Conservation (phyloP, 805 yeast genomes). For the Wickerhamomyces chambardii region DNA sequence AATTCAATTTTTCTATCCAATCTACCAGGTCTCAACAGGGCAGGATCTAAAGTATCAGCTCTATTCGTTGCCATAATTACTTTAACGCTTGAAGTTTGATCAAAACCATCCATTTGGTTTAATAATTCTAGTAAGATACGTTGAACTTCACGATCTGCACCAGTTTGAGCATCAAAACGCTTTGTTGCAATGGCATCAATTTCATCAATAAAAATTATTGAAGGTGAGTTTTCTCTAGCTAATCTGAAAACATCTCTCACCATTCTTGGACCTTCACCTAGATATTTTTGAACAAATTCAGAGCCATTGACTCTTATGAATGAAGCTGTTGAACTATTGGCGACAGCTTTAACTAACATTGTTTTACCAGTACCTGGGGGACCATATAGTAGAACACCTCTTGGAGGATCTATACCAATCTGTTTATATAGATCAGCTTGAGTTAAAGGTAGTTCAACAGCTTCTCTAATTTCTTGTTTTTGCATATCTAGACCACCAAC, state of each 20-base stretch:
- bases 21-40: conserved; percentile 96
- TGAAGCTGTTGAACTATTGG: conserved; percentile 91
- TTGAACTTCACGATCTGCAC: conserved; percentile 99
- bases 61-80: conserved; percentile 99
- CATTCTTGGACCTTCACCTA: conserved; percentile 99
- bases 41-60: conserved; percentile 99
- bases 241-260: conserved; percentile 96
- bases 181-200: conserved; percentile 98
- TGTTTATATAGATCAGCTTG: conserved; percentile 95
- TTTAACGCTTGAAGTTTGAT: conserved; percentile 89
- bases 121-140: conserved; percentile 91
- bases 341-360: conserved; percentile 98
- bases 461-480: conserved; percentile 97
- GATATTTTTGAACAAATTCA: conserved; percentile 94
- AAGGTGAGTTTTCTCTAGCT: conserved; percentile 96
- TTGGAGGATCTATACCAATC: conserved; percentile 98
- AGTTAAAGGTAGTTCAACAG: conserved; percentile 92
- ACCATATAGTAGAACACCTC: conserved; percentile 96
- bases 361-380: conserved; percentile 99
- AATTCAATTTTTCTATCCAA: conserved; percentile 97
- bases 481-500: conserved; percentile 99
- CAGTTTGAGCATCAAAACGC: conserved; percentile 99
- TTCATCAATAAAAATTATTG: conserved; percentile 96
- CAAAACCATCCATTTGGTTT: conserved; percentile 99
- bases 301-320: conserved; percentile 97